Percentiles rank a stretch among this genome's conserved stretches.
Evolutionary conservation across 495 filamentous ascomycete genomes (phyloP).

Genomic region (Tuber magnatum): DNA sequence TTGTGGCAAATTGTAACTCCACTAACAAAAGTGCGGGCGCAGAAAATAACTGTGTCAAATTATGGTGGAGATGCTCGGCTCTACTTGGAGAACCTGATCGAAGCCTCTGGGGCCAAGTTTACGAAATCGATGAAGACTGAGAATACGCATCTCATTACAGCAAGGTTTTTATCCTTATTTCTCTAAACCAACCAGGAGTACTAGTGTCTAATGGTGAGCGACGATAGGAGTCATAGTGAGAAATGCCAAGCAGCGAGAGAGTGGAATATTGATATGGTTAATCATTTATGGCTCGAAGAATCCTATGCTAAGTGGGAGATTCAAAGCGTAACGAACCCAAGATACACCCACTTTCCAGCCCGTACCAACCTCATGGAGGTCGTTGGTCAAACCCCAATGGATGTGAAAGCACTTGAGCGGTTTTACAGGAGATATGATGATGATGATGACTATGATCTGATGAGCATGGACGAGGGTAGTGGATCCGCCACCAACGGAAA

Average conservation of each 20-base stretch:
- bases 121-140: conserved; percentile 89
- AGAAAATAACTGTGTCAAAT: conserved; percentile 76
- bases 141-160: conserved; percentile 92
- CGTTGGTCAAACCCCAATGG: conserved; percentile 73
- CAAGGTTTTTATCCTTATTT: conserved; percentile 39
- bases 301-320: conserved; percentile 81
- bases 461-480: conserved; percentile 7
- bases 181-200: not conserved
- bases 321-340: conserved; percentile 57
- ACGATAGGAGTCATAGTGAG: conserved; percentile 63
- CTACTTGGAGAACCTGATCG: conserved; percentile 88
- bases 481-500: not conserved
- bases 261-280: conserved; percentile 83
- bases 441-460: conserved; percentile 11
- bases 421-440: conserved; percentile 35
- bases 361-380: conserved; percentile 89
- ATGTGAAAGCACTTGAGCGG: conserved; percentile 52
- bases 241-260: conserved; percentile 86
- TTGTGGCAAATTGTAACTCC: not conserved
- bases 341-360: conserved; percentile 74
- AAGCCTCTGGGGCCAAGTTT: conserved; percentile 71
- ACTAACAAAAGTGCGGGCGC: conserved; percentile 12
- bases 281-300: conserved; percentile 97
- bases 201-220: not conserved
- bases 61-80: conserved; percentile 89